Conservation (phyloP, 345 rosid species). For the Ceriops zippeliana region DNA sequence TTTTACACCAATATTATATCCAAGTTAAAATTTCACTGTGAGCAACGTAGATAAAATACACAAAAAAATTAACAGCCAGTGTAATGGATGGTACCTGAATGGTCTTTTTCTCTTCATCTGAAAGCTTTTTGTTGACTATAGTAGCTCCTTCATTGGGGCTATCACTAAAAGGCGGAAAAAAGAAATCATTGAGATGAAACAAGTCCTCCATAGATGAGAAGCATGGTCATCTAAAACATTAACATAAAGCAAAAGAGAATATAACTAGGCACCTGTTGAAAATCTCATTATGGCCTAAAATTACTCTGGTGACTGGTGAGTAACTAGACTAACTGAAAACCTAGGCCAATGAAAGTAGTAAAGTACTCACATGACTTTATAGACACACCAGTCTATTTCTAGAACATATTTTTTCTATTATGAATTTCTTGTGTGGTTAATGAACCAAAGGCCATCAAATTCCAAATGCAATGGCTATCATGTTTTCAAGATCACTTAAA, state of each 20-base stretch:
- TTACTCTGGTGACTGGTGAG: too few relatives aligned
- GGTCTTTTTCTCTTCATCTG: slow-evolving; percentile 66
- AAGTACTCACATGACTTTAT: too few relatives aligned
- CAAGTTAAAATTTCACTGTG: neutral
- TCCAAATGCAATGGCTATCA: too few relatives aligned
- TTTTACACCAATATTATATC: neutral
- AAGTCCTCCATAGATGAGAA: slow-evolving; percentile 9
- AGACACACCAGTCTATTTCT: too few relatives aligned
- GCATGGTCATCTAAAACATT: neutral
- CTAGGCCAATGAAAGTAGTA: too few relatives aligned
- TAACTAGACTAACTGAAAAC: too few relatives aligned
- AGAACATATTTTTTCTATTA: too few relatives aligned
- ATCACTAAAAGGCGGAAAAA: slow-evolving; percentile 39
- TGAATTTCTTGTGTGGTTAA: too few relatives aligned
- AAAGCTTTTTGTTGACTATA: slow-evolving; percentile 49
- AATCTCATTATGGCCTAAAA: too few relatives aligned
- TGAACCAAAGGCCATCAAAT: too few relatives aligned
- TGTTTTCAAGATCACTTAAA: too few relatives aligned
- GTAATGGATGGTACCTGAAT: slow-evolving; percentile 51
- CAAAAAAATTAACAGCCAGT: neutral
- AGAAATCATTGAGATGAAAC: slow-evolving; percentile 3
- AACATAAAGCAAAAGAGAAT: neutral
- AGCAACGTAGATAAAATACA: too few relatives aligned
- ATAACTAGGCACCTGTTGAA: neutral
- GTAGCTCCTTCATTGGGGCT: slow-evolving; percentile 46